A percentile compares a stretch with the other conserved stretches of the same genome.
These are phyloP conservation scores for Fusarium sp. DNA, from an alignment of 2,329 filamentous ascomycete genomes.

Conservation along the genomic window DNA sequence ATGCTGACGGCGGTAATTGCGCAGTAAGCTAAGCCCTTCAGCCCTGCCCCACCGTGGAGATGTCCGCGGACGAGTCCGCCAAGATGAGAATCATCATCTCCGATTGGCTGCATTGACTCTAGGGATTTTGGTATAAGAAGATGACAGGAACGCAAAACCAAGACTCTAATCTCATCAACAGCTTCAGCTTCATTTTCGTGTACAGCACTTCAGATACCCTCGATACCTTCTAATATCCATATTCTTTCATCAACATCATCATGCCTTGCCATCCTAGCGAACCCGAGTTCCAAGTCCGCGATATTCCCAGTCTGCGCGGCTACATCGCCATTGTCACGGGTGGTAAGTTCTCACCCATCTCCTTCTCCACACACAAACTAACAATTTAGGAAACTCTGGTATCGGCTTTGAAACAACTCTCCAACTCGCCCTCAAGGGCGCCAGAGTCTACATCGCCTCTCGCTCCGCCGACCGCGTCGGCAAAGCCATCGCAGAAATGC, in stretches of 20 bases:
- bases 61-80: constrained; percentile 34
- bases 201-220: not conserved
- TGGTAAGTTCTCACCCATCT: constrained; percentile 2
- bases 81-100: not conserved
- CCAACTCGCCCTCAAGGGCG: constrained; percentile 35
- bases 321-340: constrained; percentile 43
- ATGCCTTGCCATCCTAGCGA: constrained; percentile 26
- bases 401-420: constrained; percentile 42
- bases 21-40: constrained; percentile 8
- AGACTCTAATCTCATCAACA: not conserved
- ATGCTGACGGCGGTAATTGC: not conserved
- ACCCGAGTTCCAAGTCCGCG: constrained; percentile 28
- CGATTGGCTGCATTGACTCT: constrained; percentile 9
- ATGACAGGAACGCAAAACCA: not conserved
- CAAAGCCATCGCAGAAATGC: constrained; percentile 40
- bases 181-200: not conserved
- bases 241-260: not conserved
- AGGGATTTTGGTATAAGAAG: constrained; percentile 11
- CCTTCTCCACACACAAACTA: rapidly evolving
- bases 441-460: constrained; percentile 41
- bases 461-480: constrained; percentile 36
- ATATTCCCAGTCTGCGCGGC: constrained; percentile 37
- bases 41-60: constrained; percentile 28
- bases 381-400: constrained; percentile 28
- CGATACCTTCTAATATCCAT: not conserved